Evolutionary conservation across 768 basidiomycete species (phyloP).

Genomic region (Lentinula boryana): DNA sequence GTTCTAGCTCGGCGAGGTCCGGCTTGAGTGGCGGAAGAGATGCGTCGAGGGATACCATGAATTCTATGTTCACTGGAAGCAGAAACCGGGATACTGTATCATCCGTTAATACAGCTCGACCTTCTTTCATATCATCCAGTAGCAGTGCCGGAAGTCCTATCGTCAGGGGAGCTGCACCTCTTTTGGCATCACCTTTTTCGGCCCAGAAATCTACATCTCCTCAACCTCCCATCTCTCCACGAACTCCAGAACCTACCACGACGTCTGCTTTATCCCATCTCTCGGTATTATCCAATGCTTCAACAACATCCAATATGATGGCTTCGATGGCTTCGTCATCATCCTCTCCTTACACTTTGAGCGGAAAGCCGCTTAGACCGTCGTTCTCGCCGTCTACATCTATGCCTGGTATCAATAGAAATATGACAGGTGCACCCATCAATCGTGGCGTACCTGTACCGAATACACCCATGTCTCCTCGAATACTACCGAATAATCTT

Average conservation of each 20-base stretch:
- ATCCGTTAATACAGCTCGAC: background rate
- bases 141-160: background rate
- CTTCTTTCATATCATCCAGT: background rate
- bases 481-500: background rate
- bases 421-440: background rate
- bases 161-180: too few relatives aligned
- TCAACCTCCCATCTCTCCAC: background rate
- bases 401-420: background rate
- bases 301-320: background rate
- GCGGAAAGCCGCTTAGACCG: background rate
- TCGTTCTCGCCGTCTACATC: conserved; percentile 2
- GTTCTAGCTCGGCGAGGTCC: background rate
- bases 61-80: background rate
- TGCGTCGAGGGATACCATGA: background rate
- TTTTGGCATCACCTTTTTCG: background rate
- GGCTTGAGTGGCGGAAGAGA: background rate
- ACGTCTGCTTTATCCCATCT: background rate
- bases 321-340: background rate
- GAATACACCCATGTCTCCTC: conserved; percentile 8
- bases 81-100: background rate
- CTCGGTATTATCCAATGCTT: background rate
- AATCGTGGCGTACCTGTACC: background rate
- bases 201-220: background rate
- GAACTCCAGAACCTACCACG: background rate
- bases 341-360: background rate